Conservation (phyloP, 148 eudicot genomes). For the Rhododendron ferrugineum region DNA sequence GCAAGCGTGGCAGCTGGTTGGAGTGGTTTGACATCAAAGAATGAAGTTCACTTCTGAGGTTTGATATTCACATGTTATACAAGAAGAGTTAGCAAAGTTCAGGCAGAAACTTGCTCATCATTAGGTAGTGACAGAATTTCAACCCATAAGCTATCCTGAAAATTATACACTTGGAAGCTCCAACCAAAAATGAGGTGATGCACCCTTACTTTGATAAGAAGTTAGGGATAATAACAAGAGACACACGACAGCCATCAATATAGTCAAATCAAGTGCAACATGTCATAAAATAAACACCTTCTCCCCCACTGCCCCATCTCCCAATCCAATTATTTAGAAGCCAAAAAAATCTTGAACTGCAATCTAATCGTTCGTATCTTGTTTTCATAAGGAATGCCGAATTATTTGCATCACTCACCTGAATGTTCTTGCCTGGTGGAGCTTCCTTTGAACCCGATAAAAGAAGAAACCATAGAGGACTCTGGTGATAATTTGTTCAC, state of each 20-base stretch:
- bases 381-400: neutral
- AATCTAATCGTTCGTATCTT: neutral
- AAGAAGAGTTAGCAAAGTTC: neutral
- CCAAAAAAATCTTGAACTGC: neutral
- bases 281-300: neutral
- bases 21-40: neutral
- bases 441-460: constrained; percentile 4
- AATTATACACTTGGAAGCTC: neutral
- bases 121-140: neutral
- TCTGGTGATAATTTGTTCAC: constrained; percentile 6
- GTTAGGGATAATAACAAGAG: neutral
- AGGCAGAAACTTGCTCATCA: constrained; percentile 1
- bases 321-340: neutral
- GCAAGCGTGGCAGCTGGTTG: neutral
- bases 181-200: neutral
- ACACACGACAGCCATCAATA: neutral
- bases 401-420: constrained; percentile 17
- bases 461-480: constrained; percentile 5
- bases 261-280: neutral
- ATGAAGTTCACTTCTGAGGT: neutral
- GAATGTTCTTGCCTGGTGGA: constrained; percentile 16
- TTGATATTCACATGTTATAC: neutral
- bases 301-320: neutral
- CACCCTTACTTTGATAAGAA: neutral
- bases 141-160: neutral